These are phyloP conservation scores for Striga asiatica DNA, from an alignment of 257 asterid genomes.

Conservation along the genomic window DNA sequence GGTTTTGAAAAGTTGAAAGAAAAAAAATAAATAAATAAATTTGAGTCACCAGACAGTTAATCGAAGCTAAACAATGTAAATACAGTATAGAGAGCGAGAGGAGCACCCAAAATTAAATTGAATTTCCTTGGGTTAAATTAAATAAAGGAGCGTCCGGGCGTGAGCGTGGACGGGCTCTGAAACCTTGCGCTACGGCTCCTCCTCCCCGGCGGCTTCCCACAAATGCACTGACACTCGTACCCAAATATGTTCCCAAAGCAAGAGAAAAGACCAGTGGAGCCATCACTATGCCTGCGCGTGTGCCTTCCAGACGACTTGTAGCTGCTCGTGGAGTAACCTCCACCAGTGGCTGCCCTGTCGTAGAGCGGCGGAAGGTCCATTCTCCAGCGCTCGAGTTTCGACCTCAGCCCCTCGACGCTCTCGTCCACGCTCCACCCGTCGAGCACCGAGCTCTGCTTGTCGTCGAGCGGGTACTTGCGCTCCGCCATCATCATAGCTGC, in stretches of 20 bases:
- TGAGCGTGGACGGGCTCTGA: constrained; percentile 38
- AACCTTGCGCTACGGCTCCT: constrained; percentile 16
- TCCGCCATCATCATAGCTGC: constrained; percentile 48
- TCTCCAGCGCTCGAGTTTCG: constrained; percentile 86
- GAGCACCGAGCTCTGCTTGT: constrained; percentile 60
- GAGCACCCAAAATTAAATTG: no score
- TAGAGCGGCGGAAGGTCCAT: constrained; percentile 70
- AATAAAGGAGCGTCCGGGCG: constrained; percentile 32
- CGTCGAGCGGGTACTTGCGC: constrained; percentile 46
- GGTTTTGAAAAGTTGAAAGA: no score
- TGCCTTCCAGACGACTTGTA: constrained; percentile 30
- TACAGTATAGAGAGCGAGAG: no score
- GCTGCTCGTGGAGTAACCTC: constrained; percentile 54
- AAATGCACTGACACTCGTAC: constrained; percentile 70
- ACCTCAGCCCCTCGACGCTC: constrained; percentile 71
- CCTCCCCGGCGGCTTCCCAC: constrained; percentile 59
- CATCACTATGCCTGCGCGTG: constrained; percentile 20
- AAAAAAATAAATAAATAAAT: no score
- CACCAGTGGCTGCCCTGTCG: constrained; percentile 38
- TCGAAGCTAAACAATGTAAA: no score
- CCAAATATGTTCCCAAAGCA: constrained; percentile 75
- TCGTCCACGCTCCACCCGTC: constrained; percentile 94
- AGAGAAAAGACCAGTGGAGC: constrained; percentile 43
- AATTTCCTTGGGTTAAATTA: no score
- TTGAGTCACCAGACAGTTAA: no score